Evolutionary conservation across 2,329 filamentous ascomycete genomes (phyloP).

Genomic region (Cadophora sp.): DNA sequence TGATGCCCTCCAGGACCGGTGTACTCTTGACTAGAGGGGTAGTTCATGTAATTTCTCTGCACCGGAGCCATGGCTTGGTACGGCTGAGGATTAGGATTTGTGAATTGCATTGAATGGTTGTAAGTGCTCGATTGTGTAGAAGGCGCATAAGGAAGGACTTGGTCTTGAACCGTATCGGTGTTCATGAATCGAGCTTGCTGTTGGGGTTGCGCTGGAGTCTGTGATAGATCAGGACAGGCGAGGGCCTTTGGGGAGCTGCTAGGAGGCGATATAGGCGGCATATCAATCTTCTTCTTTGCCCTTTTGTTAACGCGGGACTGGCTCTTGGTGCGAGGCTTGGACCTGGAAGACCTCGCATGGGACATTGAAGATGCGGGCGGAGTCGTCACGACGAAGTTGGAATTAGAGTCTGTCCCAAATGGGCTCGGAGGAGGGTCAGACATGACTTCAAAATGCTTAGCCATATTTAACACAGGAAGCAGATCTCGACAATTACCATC

Average conservation of each 20-base stretch:
- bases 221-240: background rate
- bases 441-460: background rate
- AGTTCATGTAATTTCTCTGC: background rate
- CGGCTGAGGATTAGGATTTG: background rate
- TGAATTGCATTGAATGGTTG: background rate
- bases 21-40: background rate
- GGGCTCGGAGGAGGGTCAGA: background rate
- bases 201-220: background rate
- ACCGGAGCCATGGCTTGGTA: background rate
- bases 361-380: background rate
- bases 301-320: slow-evolving; percentile 12
- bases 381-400: slow-evolving; percentile 9
- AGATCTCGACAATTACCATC: slow-evolving; percentile 13
- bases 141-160: background rate
- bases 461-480: background rate
- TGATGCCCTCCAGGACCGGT: slow-evolving; percentile 1
- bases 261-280: background rate
- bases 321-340: background rate
- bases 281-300: background rate
- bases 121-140: background rate
- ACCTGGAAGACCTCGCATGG: background rate
- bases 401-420: background rate
- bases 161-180: background rate
- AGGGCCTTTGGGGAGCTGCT: background rate
- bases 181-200: background rate